Evolutionary conservation across 148 eudicot species (phyloP).

Genomic region (Rhododendron simsii): DNA sequence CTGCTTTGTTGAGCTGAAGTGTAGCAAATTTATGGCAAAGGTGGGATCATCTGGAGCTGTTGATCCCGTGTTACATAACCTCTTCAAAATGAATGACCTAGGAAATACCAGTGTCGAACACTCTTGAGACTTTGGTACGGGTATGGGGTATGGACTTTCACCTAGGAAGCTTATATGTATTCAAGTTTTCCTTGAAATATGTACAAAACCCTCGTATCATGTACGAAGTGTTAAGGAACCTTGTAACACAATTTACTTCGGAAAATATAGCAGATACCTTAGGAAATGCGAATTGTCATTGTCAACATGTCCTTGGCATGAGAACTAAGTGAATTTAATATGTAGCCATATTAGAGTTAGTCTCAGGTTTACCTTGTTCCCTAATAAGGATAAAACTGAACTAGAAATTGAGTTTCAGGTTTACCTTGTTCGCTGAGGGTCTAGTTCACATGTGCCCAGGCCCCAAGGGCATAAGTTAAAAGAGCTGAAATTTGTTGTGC

Average conservation of each 20-base stretch:
- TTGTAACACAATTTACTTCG: neutral
- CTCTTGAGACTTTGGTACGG: neutral
- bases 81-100: neutral
- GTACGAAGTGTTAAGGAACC: neutral
- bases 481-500: neutral
- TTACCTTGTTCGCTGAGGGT: neutral
- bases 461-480: neutral
- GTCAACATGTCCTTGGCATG: neutral
- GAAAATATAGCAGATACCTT: neutral
- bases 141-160: neutral
- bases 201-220: neutral
- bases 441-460: neutral
- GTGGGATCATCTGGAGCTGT: neutral
- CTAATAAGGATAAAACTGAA: neutral
- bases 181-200: neutral
- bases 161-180: neutral
- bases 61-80: neutral
- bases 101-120: neutral
- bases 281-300: neutral
- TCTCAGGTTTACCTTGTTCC: neutral
- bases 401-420: neutral
- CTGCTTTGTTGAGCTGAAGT: neutral
- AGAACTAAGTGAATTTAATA: neutral
- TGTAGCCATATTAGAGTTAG: neutral
- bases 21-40: neutral